phyloP scores from a whole-genome alignment of 2,329 filamentous ascomycete species.

The Colletotrichum neosansevieriae region DNA sequence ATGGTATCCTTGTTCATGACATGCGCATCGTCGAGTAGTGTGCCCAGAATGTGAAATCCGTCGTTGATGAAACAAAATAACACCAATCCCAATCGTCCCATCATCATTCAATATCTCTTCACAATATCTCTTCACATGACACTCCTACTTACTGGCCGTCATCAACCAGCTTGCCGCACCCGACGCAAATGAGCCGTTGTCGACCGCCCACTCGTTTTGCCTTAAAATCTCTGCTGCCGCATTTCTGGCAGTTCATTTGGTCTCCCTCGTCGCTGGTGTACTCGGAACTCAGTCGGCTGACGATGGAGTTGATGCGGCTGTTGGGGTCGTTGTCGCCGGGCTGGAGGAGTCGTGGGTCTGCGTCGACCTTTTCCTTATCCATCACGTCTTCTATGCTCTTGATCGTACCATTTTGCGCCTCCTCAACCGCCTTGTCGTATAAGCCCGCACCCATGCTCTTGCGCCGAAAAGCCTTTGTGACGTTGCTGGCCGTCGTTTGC shows the following conservation, averaged over 20 bases:
- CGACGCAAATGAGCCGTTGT: conserved; percentile 71
- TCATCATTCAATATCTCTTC: not conserved
- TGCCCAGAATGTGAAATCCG: conserved; percentile 29
- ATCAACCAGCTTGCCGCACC: conserved; percentile 57
- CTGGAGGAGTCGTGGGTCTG: conserved; percentile 36
- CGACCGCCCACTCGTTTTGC: conserved; percentile 66
- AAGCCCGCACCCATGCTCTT: conserved; percentile 44
- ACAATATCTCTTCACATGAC: not conserved
- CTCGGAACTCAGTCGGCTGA: conserved; percentile 69
- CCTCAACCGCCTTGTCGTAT: conserved; percentile 36
- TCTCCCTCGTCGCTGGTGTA: conserved; percentile 55
- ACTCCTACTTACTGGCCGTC: conserved; percentile 16
- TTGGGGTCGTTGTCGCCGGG: conserved; percentile 37
- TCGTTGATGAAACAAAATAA: conserved; percentile 23
- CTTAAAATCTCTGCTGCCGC: conserved; percentile 72
- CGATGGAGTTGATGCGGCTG: conserved; percentile 55
- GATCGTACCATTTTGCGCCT: conserved; percentile 17
- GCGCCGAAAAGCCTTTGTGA: conserved; percentile 43
- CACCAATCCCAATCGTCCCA: not conserved
- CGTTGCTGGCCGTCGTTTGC: conserved; percentile 17
- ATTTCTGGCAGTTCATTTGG: conserved; percentile 67
- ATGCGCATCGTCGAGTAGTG: conserved; percentile 27
- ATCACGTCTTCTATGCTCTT: conserved; percentile 10
- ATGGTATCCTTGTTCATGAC: conserved; percentile 34
- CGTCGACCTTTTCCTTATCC: conserved; percentile 25